Conservation (phyloP, 1,284 basidiomycete species). For the Porogramme epimiltina region DNA sequence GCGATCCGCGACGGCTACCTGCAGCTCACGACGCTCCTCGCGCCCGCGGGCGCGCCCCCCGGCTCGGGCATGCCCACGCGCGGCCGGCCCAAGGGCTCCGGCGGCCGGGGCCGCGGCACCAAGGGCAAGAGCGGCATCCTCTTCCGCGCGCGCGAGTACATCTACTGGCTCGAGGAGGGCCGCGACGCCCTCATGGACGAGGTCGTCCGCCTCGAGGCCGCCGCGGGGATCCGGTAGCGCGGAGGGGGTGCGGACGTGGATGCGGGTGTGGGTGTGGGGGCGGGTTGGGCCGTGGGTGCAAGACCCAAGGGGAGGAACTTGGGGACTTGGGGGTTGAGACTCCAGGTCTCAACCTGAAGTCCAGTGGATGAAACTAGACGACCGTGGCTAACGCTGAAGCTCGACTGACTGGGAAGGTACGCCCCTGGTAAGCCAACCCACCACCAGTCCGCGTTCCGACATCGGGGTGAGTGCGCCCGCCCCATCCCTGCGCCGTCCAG, state of each 20-base stretch:
- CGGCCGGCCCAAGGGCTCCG: conserved; percentile 79
- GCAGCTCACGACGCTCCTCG: conserved; percentile 75
- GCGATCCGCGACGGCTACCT: conserved; percentile 90
- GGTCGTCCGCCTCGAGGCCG: conserved; percentile 61
- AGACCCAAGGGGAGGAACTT: too few species aligned
- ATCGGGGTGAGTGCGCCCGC: too few species aligned
- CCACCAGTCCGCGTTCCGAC: too few species aligned
- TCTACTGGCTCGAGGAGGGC: conserved; percentile 75
- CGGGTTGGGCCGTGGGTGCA: too few species aligned
- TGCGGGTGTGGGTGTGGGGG: too few species aligned
- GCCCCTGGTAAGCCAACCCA: too few species aligned
- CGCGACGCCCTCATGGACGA: conserved; percentile 64
- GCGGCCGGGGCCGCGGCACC: conserved; percentile 38
- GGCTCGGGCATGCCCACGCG: conserved; percentile 74
- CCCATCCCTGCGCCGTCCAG: too few species aligned
- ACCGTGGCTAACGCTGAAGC: too few species aligned
- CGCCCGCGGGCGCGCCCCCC: conserved; percentile 64
- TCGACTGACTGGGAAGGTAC: too few species aligned
- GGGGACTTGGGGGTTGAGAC: too few species aligned
- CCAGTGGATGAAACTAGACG: too few species aligned
- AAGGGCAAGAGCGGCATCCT: conserved; percentile 84
- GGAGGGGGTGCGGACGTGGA: not conserved
- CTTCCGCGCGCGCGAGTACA: conserved; percentile 79
- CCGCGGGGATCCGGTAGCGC: conserved; percentile 45
- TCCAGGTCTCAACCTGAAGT: too few species aligned